Conservation (phyloP, 2,329 filamentous ascomycete genomes). For the Ophiocordyceps camponoti-floridani region DNA sequence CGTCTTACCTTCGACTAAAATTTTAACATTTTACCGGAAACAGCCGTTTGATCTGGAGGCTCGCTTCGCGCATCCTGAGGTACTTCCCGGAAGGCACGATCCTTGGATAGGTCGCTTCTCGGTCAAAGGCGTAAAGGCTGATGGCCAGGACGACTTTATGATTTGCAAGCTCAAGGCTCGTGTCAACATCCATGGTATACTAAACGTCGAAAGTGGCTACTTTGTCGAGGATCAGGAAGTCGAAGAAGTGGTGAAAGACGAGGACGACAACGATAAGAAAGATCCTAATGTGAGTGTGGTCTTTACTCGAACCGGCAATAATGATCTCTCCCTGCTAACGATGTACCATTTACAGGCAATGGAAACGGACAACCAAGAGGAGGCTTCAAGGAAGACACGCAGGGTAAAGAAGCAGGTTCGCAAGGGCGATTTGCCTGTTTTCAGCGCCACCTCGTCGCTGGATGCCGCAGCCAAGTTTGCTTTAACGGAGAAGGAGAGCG, state of each 20-base stretch:
- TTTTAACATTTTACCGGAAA: slow-evolving; percentile 97
- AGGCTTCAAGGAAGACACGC: slow-evolving; percentile 67
- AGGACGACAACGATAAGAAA: slow-evolving; percentile 47
- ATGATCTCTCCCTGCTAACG: neutral
- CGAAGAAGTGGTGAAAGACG: slow-evolving; percentile 76
- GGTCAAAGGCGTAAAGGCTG: slow-evolving; percentile 91
- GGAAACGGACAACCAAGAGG: slow-evolving; percentile 61
- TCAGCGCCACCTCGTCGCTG: slow-evolving; percentile 64
- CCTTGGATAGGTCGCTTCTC: slow-evolving; percentile 97
- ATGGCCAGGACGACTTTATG: slow-evolving; percentile 94
- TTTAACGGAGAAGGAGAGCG: slow-evolving; percentile 64
- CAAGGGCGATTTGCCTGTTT: slow-evolving; percentile 86
- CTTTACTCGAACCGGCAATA: neutral
- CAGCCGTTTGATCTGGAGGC: slow-evolving; percentile 94
- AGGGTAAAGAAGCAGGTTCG: slow-evolving; percentile 99
- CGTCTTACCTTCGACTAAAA: slow-evolving; percentile 94
- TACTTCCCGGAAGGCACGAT: slow-evolving; percentile 73
- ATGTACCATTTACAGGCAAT: slow-evolving; percentile 65
- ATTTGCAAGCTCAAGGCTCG: slow-evolving; percentile 99
- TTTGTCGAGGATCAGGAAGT: slow-evolving; percentile 96
- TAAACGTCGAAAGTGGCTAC: slow-evolving; percentile 94
- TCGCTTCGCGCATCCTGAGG: slow-evolving; percentile 73
- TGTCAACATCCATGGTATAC: slow-evolving; percentile 85
- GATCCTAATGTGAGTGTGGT: slow-evolving; percentile 52
- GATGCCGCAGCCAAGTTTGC: slow-evolving; percentile 48